phyloP scores from a whole-genome alignment of 2,329 filamentous ascomycete genomes.

The Paecilomyces variotii region DNA sequence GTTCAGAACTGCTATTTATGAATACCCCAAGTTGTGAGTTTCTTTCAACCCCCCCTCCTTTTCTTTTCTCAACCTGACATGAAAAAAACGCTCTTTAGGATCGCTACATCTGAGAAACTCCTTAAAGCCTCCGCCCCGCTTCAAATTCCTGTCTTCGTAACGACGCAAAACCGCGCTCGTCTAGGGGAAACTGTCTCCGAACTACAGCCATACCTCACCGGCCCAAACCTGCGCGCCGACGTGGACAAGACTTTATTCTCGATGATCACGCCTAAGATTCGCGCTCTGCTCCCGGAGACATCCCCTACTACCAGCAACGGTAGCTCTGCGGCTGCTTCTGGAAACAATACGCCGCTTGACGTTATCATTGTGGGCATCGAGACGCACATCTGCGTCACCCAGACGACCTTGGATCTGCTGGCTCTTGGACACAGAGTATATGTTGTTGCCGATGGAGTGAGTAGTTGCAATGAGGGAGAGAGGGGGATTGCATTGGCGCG shows the following conservation, averaged over 20 bases:
- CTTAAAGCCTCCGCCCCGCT: constrained; percentile 47
- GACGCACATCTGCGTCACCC: constrained; percentile 86
- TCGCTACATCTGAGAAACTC: constrained; percentile 61
- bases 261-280: constrained; percentile 70
- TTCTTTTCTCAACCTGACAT: not conserved
- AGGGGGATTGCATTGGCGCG: constrained; percentile 69
- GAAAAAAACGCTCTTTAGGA: constrained; percentile 31
- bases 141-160: constrained; percentile 70
- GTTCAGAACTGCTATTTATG: constrained; percentile 73
- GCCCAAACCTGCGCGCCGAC: constrained; percentile 45
- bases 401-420: constrained; percentile 79
- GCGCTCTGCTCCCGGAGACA: constrained; percentile 23
- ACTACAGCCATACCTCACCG: constrained; percentile 45
- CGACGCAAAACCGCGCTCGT: constrained; percentile 72
- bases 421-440: constrained; percentile 71
- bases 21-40: constrained; percentile 71
- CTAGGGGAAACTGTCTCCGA: constrained; percentile 76
- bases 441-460: constrained; percentile 81
- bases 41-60: not conserved
- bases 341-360: constrained; percentile 34
- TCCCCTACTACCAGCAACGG: constrained; percentile 15
- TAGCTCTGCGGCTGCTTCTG: not conserved
- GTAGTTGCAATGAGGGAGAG: constrained; percentile 77
- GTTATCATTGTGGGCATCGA: constrained; percentile 86
- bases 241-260: constrained; percentile 85